phyloP scores from a whole-genome alignment of 1,284 basidiomycete genomes.

The Marasmius sp. region DNA sequence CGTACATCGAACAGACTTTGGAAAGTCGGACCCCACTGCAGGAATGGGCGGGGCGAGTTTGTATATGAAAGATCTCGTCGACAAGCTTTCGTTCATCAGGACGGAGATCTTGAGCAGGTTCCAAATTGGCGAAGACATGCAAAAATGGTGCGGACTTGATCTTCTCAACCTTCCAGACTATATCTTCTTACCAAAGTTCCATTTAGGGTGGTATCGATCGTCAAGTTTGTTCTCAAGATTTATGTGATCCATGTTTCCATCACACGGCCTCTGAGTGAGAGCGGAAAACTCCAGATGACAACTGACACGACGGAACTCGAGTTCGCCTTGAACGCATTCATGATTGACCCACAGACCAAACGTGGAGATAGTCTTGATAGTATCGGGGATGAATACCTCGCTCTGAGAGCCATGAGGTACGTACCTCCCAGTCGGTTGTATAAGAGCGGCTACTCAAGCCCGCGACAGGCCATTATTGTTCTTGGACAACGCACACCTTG shows the following conservation, averaged over 20 bases:
- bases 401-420: slow-evolving; percentile 79
- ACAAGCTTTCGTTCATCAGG: slow-evolving; percentile 82
- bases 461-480: slow-evolving; percentile 77
- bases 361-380: slow-evolving; percentile 65
- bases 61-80: slow-evolving; percentile 88
- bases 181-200: slow-evolving; percentile 4
- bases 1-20: slow-evolving; percentile 83
- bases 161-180: not conserved
- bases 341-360: slow-evolving; percentile 59
- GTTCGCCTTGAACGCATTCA: slow-evolving; percentile 81
- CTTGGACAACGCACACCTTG: slow-evolving; percentile 72
- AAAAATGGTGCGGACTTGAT: slow-evolving; percentile 71
- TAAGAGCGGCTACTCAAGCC: slow-evolving; percentile 1
- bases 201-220: slow-evolving; percentile 65
- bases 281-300: slow-evolving; percentile 87
- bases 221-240: slow-evolving; percentile 74
- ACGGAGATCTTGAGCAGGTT: slow-evolving; percentile 72
- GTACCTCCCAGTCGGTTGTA: not conserved
- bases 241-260: slow-evolving; percentile 92
- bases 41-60: slow-evolving; percentile 72
- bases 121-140: slow-evolving; percentile 65
- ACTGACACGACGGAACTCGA: slow-evolving; percentile 96
- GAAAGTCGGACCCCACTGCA: slow-evolving; percentile 63
- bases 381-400: slow-evolving; percentile 79
- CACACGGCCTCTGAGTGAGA: slow-evolving; percentile 83